phyloP scores from a whole-genome alignment of 169 alveolate species.

The Cytauxzoon felis region DNA sequence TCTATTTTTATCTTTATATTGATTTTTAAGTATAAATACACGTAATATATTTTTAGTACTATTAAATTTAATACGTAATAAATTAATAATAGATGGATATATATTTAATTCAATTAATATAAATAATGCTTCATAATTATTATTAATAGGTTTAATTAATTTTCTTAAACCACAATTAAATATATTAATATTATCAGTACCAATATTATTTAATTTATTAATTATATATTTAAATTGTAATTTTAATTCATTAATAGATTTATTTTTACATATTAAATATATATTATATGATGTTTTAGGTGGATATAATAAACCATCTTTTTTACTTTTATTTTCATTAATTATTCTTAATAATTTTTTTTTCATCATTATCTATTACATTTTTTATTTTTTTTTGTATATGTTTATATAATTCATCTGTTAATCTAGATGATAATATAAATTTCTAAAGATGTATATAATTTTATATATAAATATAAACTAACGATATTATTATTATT shows the following conservation, averaged over 20 bases:
- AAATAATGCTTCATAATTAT: slow-evolving; percentile 32
- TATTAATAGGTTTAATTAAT: slow-evolving; percentile 42
- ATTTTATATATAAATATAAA: too few relatives aligned
- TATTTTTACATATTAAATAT: slow-evolving; percentile 20
- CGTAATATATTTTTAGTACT: slow-evolving; percentile 40
- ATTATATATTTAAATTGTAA: slow-evolving; percentile 17
- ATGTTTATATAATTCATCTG: slow-evolving; percentile 31
- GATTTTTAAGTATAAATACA: slow-evolving; percentile 30
- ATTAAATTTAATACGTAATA: slow-evolving; percentile 13
- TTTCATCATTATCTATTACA: too few relatives aligned
- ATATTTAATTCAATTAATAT: slow-evolving; percentile 21
- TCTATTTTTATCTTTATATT: slow-evolving; percentile 17
- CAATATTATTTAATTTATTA: slow-evolving; percentile 32
- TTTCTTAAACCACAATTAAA: slow-evolving; percentile 46
- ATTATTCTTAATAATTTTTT: not conserved
- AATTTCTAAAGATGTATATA: not conserved
- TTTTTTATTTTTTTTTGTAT: slow-evolving; percentile 30
- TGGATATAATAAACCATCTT: slow-evolving; percentile 31
- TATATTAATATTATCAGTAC: slow-evolving; percentile 41
- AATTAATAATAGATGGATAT: slow-evolving; percentile 46
- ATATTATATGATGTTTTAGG: slow-evolving; percentile 55
- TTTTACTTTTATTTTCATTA: slow-evolving; percentile 11
- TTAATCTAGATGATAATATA: slow-evolving; percentile 1
- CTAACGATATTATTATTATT: too few relatives aligned
- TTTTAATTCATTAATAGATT: slow-evolving; percentile 35